phyloP scores from a whole-genome alignment of 2,329 filamentous ascomycete genomes.

The Arthrobotrys conoides region DNA sequence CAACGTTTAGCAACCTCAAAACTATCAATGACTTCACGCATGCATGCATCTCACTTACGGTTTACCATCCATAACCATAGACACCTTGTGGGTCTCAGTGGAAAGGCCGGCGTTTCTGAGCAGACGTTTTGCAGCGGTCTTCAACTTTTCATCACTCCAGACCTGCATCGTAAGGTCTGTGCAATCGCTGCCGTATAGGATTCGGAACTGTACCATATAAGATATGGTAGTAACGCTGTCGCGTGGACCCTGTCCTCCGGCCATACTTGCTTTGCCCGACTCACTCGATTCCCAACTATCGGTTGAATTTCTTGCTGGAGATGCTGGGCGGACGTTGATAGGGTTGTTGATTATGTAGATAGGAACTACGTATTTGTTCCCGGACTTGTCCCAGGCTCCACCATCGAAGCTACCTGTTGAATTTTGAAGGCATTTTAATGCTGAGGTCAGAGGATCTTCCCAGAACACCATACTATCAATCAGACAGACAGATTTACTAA shows the following conservation, averaged over 20 bases:
- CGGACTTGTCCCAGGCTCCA: constrained; percentile 36
- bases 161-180: constrained; percentile 13
- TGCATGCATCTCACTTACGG: constrained; percentile 25
- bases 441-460: constrained; percentile 29
- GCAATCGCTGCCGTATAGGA: not conserved
- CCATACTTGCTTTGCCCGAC: constrained; percentile 27
- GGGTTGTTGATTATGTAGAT: constrained; percentile 40
- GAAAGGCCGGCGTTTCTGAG: constrained; percentile 7
- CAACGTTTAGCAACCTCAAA: not conserved
- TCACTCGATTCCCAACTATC: constrained; percentile 10
- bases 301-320: constrained; percentile 15
- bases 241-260: not conserved
- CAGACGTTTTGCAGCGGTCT: constrained; percentile 5
- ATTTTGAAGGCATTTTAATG: not conserved
- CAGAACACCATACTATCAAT: constrained; percentile 4
- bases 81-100: constrained; percentile 1
- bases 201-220: constrained; percentile 14
- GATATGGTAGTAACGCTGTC: not conserved
- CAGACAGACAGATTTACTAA: constrained; percentile 15
- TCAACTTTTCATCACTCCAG: constrained; percentile 42
- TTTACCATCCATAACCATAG: constrained; percentile 29
- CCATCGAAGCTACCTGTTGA: constrained; percentile 25
- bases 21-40: not conserved
- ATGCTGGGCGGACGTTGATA: constrained; percentile 26
- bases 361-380: constrained; percentile 48